A percentile compares a stretch with the other conserved stretches of the same genome.
phyloP scores from a whole-genome alignment of 139 green algal genomes.

The Picochlorum sp. region DNA sequence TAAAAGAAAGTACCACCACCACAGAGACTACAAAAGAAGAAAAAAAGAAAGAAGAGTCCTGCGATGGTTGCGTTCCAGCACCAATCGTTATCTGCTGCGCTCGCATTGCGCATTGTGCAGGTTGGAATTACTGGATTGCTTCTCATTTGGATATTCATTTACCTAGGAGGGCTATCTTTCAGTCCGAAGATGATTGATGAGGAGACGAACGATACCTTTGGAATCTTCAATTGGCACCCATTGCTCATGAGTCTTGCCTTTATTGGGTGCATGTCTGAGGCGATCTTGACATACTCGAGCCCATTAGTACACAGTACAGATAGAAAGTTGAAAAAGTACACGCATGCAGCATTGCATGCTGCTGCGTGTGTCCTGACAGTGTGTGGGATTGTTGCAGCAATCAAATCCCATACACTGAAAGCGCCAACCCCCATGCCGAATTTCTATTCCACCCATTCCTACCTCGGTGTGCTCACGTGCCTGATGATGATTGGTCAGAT shows the following conservation, averaged over 20 bases:
- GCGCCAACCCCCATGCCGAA: slow-evolving; percentile 46
- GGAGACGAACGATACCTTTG: slow-evolving; percentile 34
- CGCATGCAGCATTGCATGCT: slow-evolving; percentile 31
- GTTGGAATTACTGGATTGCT: not conserved
- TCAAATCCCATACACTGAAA: slow-evolving; percentile 53
- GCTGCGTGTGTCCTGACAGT: slow-evolving; percentile 29
- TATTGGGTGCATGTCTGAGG: slow-evolving; percentile 60
- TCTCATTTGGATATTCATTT: slow-evolving; percentile 12
- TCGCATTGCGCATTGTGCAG: slow-evolving; percentile 4
- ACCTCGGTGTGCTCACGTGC: slow-evolving; percentile 21
- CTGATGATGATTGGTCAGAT: slow-evolving; percentile 25
- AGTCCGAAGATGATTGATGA: not conserved
- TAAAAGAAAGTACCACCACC: no score
- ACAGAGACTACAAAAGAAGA: no score
- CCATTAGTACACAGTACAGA: slow-evolving; percentile 17
- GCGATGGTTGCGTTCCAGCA: not conserved
- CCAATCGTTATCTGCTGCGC: not conserved
- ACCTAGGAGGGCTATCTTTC: slow-evolving; percentile 19
- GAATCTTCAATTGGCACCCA: slow-evolving; percentile 75
- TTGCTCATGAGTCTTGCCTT: slow-evolving; percentile 61
- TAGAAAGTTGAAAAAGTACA: slow-evolving; percentile 38
- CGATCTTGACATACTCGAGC: slow-evolving; percentile 50
- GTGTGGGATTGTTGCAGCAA: slow-evolving; percentile 41
- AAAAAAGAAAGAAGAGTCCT: no score
- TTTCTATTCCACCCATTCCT: slow-evolving; percentile 52